These are phyloP conservation scores for Tricholoma terreum DNA, from an alignment of 768 basidiomycete genomes.

Conservation along the genomic window DNA sequence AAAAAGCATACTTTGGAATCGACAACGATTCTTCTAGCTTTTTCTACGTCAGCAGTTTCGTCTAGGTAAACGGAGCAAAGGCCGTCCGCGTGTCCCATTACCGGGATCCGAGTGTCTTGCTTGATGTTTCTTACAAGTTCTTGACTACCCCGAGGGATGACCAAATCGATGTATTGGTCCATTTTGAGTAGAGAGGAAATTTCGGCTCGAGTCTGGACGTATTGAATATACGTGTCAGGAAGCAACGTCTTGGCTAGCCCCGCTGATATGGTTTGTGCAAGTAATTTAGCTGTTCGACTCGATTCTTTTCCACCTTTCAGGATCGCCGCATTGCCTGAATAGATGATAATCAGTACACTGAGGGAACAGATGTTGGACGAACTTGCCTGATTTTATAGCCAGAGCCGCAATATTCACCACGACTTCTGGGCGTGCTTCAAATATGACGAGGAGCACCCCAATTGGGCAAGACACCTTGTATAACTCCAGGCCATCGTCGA, in stretches of 20 bases:
- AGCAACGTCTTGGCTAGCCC: constrained; percentile 74
- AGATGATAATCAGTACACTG: not conserved
- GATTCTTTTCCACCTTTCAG: constrained; percentile 98
- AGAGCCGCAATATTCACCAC: constrained; percentile 95
- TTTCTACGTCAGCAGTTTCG: constrained; percentile 70
- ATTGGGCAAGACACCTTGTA: constrained; percentile 96
- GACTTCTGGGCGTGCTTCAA: constrained; percentile 96
- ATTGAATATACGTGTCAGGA: constrained; percentile 82
- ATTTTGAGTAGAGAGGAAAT: constrained; percentile 83
- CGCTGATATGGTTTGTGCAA: constrained; percentile 75
- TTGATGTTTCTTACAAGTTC: constrained; percentile 86
- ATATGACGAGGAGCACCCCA: constrained; percentile 93
- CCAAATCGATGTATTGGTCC: constrained; percentile 93
- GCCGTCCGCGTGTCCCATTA: constrained; percentile 99
- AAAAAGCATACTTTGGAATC: constrained; percentile 80
- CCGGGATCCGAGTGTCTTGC: constrained; percentile 86
- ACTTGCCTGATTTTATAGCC: constrained; percentile 92
- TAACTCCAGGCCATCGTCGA: constrained; percentile 84
- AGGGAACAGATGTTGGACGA: not conserved
- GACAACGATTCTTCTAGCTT: constrained; percentile 76
- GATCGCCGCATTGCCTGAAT: constrained; percentile 90
- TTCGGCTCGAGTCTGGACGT: constrained; percentile 87
- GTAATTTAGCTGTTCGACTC: constrained; percentile 67
- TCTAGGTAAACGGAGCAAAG: constrained; percentile 90
- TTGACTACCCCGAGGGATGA: constrained; percentile 95